phyloP scores from a whole-genome alignment of 768 basidiomycete genomes.

The Amanita rubescens region DNA sequence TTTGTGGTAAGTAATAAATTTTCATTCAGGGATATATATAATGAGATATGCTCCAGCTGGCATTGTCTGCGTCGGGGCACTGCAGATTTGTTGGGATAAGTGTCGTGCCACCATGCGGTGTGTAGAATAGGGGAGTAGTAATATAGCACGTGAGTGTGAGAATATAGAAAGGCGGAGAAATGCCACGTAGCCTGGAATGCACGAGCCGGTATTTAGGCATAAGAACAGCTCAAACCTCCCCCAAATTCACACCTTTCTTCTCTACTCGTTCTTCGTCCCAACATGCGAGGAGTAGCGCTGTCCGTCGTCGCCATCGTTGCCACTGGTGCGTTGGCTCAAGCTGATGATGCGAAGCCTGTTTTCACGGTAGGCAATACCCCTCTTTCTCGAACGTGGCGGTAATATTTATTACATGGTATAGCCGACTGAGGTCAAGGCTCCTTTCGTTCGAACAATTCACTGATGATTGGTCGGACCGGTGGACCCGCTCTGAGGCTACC shows the following conservation, averaged over 20 bases:
- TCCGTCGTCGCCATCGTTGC: conserved; percentile 67
- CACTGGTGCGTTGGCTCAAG: conserved; percentile 50
- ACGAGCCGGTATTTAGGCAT: conserved; percentile 30
- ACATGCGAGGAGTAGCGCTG: conserved; percentile 86
- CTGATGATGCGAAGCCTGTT: conserved; percentile 54
- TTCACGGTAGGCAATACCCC: conserved; percentile 52
- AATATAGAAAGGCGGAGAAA: conserved; percentile 17
- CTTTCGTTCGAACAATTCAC: conserved; percentile 98
- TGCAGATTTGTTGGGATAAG: conserved; percentile 73
- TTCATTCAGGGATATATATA: not conserved
- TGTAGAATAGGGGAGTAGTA: conserved; percentile 12
- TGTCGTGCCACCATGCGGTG: not conserved
- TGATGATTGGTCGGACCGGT: conserved; percentile 81
- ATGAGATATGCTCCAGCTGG: conserved; percentile 47
- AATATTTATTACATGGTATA: conserved; percentile 23
- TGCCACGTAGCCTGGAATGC: conserved; percentile 36
- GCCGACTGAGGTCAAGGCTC: conserved; percentile 74
- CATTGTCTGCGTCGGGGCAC: conserved; percentile 94
- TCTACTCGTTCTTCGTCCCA: conserved; percentile 58
- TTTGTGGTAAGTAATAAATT: conserved; percentile 64
- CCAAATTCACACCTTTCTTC: conserved; percentile 27
- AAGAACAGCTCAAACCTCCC: conserved; percentile 15
- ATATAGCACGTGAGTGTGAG: conserved; percentile 34
- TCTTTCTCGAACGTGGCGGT: conserved; percentile 9
- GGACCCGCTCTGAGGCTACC: conserved; percentile 95